These are phyloP conservation scores for Gloeophyllum trabeum DNA, from an alignment of 768 basidiomycete species.

Conservation along the genomic window DNA sequence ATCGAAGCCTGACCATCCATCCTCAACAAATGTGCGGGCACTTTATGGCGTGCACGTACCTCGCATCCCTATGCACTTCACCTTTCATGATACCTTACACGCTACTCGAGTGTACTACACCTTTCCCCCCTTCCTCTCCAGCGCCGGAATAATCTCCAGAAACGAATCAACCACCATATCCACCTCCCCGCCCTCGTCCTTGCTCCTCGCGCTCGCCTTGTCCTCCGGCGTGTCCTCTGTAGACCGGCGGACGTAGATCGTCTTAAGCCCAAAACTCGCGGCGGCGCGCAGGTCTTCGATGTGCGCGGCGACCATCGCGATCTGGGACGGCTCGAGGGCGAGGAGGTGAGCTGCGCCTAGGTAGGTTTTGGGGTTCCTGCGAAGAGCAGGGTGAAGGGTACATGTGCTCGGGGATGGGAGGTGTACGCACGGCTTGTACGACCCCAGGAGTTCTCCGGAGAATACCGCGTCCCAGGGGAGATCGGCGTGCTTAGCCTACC, in stretches of 20 bases:
- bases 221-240: conserved; percentile 27
- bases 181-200: conserved; percentile 44
- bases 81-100: too few relatives aligned
- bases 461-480: conserved; percentile 58
- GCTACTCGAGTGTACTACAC: too few relatives aligned
- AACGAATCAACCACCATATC: conserved; percentile 46
- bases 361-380: conserved; percentile 44
- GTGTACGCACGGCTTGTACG: conserved; percentile 50
- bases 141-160: too few relatives aligned
- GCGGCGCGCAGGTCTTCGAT: conserved; percentile 45
- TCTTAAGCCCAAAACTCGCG: conserved; percentile 37
- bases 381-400: neutral
- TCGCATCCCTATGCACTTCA: too few relatives aligned
- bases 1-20: too few relatives aligned
- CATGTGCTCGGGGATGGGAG: neutral
- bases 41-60: too few relatives aligned
- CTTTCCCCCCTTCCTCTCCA: too few relatives aligned
- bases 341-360: conserved; percentile 37
- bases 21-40: too few relatives aligned
- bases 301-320: conserved; percentile 61
- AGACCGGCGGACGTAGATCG: conserved; percentile 44
- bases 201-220: conserved; percentile 24
- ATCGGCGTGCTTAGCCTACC: conserved; percentile 46
- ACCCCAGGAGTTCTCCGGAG: conserved; percentile 46
- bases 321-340: conserved; percentile 30